Conservation (phyloP, 257 asterid genomes). For the Ballota nigra region DNA sequence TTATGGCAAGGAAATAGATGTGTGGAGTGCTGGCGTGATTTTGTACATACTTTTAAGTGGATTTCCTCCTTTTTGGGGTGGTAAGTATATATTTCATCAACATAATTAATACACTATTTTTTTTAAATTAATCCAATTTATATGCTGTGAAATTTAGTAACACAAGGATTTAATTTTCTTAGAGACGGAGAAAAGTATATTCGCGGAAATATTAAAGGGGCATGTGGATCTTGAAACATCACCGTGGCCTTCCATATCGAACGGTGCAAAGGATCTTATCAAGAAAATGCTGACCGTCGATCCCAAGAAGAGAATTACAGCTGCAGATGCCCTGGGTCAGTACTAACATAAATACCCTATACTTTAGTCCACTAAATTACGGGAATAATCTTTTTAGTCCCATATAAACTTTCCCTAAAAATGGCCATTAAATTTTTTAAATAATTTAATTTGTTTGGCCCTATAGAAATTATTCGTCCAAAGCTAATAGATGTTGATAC, state of each 20-base stretch:
- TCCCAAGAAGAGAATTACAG: conserved; percentile 53
- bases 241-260: conserved; percentile 69
- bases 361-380: no score
- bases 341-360: no score
- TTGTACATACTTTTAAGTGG: conserved; percentile 65
- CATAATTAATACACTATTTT: background rate
- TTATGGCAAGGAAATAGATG: conserved; percentile 65
- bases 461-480: no score
- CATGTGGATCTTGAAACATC: conserved; percentile 39
- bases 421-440: no score
- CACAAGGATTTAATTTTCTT: background rate
- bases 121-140: background rate
- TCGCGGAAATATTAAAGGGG: conserved; percentile 47
- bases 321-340: conserved; percentile 60
- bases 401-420: no score
- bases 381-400: no score
- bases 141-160: background rate
- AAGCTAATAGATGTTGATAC: no score
- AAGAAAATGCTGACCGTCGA: conserved; percentile 49
- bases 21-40: conserved; percentile 80
- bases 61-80: conserved; percentile 75
- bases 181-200: conserved; percentile 65
- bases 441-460: no score
- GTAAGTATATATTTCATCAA: conserved; percentile 28
- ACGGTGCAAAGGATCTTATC: conserved; percentile 63